These are phyloP conservation scores for Fragaria ananassa DNA, from an alignment of 306 rosid species.

Conservation along the genomic window DNA sequence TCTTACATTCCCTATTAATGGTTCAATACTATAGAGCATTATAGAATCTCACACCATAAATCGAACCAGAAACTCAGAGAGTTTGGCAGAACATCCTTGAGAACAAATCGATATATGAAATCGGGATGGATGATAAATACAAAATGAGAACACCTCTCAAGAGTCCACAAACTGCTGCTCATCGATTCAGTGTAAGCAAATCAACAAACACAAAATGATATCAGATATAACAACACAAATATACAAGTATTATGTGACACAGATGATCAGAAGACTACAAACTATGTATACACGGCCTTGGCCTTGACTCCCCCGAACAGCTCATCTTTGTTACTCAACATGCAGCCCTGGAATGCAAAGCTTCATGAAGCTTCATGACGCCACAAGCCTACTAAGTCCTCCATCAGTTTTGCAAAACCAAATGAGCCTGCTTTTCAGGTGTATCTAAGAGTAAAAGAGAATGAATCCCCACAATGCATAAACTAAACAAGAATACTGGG, in stretches of 20 bases:
- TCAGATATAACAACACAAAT: constrained; percentile 35
- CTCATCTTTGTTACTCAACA: constrained; percentile 1
- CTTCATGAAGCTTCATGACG: constrained; percentile 4
- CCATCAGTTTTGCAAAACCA: not conserved
- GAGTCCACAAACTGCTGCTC: constrained; percentile 11
- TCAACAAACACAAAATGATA: constrained; percentile 41
- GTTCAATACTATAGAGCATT: no score
- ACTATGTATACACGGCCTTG: constrained; percentile 16
- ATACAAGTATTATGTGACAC: constrained; percentile 41
- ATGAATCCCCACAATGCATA: constrained; percentile 34
- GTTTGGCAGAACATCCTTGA: not conserved
- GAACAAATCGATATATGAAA: not conserved
- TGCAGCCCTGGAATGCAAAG: not conserved
- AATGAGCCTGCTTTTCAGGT: constrained; percentile 20
- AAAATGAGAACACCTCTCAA: constrained; percentile 9
- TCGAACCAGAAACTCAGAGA: not conserved
- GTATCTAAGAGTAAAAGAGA: constrained; percentile 22
- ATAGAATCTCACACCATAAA: no score
- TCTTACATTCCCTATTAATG: no score
- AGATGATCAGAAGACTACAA: not conserved
- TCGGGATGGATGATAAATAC: constrained; percentile 8
- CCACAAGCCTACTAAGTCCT: constrained; percentile 9
- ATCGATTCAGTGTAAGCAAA: constrained; percentile 19
- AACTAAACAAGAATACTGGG: constrained; percentile 24
- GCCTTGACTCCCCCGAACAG: not conserved